phyloP scores from a whole-genome alignment of 352 stramenopile genomes.

The Pythium biforme region DNA sequence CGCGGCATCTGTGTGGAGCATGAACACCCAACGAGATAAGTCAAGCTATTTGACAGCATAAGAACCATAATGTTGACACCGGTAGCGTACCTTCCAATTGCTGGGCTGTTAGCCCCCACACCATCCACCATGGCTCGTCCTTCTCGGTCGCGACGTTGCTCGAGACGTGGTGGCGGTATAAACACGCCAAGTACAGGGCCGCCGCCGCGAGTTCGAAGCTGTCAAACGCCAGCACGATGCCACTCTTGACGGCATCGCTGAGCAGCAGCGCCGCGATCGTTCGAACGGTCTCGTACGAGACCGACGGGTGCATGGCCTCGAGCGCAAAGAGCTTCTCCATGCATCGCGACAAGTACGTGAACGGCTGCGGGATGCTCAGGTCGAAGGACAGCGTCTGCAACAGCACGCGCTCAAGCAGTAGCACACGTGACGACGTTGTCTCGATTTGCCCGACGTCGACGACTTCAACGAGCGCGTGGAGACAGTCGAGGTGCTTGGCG shows the following conservation, averaged over 20 bases:
- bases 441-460: constrained; percentile 72
- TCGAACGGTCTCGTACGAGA: constrained; percentile 47
- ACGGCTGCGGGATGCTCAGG: constrained; percentile 62
- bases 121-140: constrained; percentile 70
- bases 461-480: constrained; percentile 55
- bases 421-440: constrained; percentile 52
- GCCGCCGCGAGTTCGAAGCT: constrained; percentile 50
- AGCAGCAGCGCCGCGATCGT: constrained; percentile 54
- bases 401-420: constrained; percentile 70
- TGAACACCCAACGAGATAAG: neutral
- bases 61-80: too few species aligned
- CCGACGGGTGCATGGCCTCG: constrained; percentile 53
- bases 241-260: constrained; percentile 57
- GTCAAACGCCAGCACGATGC: constrained; percentile 53
- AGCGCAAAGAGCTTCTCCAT: constrained; percentile 60
- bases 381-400: constrained; percentile 78
- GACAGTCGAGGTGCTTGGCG: constrained; percentile 61
- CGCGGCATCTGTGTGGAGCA: constrained; percentile 38
- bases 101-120: constrained; percentile 44
- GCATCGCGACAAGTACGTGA: constrained; percentile 50
- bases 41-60: too few species aligned
- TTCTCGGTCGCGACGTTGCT: constrained; percentile 60
- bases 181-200: constrained; percentile 68
- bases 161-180: constrained; percentile 54
- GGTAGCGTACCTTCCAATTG: constrained; percentile 59